Percentiles rank a stretch among this genome's conserved stretches.
phyloP scores from a whole-genome alignment of 2,329 filamentous ascomycete species.

The Dothideomycetes sp. region DNA sequence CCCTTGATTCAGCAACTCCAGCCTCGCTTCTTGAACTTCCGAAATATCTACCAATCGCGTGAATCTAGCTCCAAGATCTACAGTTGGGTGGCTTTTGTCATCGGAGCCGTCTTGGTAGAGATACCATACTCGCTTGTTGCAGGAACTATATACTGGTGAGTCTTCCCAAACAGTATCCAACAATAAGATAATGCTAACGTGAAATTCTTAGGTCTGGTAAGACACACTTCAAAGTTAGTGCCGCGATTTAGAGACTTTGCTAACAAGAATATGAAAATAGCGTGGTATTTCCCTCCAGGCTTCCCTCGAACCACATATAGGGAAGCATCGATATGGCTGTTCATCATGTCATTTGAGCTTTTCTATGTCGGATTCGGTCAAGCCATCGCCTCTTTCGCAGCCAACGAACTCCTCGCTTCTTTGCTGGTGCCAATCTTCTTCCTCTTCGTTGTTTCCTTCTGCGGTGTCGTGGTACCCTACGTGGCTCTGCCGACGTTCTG shows the following conservation, averaged over 20 bases:
- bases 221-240: too few species aligned
- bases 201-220: too few species aligned
- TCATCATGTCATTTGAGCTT: slow-evolving; percentile 61
- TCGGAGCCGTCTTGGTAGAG: slow-evolving; percentile 57
- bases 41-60: slow-evolving; percentile 59
- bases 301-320: slow-evolving; percentile 41
- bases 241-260: too few species aligned
- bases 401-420: slow-evolving; percentile 48
- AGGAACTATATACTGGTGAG: slow-evolving; percentile 46
- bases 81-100: slow-evolving; percentile 62
- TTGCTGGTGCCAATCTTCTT: slow-evolving; percentile 64
- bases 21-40: slow-evolving; percentile 57
- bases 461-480: slow-evolving; percentile 65
- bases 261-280: too few species aligned
- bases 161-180: too few species aligned
- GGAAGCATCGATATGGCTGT: slow-evolving; percentile 53
- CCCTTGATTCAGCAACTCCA: slow-evolving; percentile 70
- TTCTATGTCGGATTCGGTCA: slow-evolving; percentile 62
- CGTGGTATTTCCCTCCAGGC: slow-evolving; percentile 48
- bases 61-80: slow-evolving; percentile 76
- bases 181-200: too few species aligned
- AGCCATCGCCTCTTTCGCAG: slow-evolving; percentile 52
- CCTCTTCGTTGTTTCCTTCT: slow-evolving; percentile 64
- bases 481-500: slow-evolving; percentile 57
- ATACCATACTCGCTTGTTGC: slow-evolving; percentile 53